Conservation (phyloP, 2,329 filamentous ascomycete genomes). For the Fusarium praegraminearum region DNA sequence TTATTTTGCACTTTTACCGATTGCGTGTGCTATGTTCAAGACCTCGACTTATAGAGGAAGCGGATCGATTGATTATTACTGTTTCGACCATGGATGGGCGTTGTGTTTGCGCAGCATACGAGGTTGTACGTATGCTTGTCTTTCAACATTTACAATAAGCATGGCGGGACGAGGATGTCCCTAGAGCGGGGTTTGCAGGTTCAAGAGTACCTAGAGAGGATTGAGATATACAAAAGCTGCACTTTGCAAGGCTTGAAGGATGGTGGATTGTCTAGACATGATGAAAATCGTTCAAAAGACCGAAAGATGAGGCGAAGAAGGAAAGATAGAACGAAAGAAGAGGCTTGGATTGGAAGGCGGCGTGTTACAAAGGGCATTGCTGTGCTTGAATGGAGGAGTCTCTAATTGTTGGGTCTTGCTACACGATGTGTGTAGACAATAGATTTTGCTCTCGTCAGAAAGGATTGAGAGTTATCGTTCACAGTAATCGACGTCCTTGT, state of each 20-base stretch:
- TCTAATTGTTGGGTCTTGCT: slow-evolving; percentile 5
- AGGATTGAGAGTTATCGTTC: slow-evolving; percentile 3
- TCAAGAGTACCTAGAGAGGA: slow-evolving; percentile 10
- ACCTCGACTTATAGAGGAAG: slow-evolving; percentile 1
- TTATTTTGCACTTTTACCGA: slow-evolving; percentile 7
- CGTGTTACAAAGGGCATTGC: slow-evolving; percentile 10
- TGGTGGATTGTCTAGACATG: slow-evolving; percentile 26
- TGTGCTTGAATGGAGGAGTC: slow-evolving; percentile 14
- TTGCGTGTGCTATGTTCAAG: slow-evolving; percentile 4
- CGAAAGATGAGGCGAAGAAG: slow-evolving; percentile 2
- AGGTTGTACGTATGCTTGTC: slow-evolving; percentile 11
- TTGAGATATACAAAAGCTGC: slow-evolving; percentile 5
- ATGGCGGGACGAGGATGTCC: slow-evolving; percentile 31
- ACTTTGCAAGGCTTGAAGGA: slow-evolving; percentile 5
- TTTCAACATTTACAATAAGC: slow-evolving; percentile 25
- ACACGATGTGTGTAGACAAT: slow-evolving; percentile 20
- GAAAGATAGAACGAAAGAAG: slow-evolving; percentile 20
- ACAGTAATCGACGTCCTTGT: too few relatives aligned
- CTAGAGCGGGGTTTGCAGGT: slow-evolving; percentile 19
- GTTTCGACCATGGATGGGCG: slow-evolving; percentile 34
- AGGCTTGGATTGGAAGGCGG: neutral
- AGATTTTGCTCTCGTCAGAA: slow-evolving; percentile 16
- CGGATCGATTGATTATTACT: slow-evolving; percentile 12
- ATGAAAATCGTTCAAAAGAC: slow-evolving; percentile 19
- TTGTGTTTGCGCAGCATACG: slow-evolving; percentile 28